Evolutionary conservation across 1,284 basidiomycete genomes (phyloP).

Genomic region (Golubevia sp.): DNA sequence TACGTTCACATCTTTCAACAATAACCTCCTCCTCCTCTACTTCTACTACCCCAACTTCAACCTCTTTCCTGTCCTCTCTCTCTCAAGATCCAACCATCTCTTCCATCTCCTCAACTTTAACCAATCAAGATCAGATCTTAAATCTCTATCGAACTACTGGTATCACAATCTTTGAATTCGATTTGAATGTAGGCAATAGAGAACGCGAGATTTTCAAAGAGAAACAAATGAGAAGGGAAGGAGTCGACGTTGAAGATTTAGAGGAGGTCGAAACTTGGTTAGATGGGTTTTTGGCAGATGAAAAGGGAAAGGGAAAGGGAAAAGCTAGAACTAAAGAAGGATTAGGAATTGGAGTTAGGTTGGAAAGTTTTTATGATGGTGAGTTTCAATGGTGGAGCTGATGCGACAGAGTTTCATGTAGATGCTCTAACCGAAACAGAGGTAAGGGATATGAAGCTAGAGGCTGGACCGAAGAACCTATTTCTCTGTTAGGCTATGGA

Average conservation of each 20-base stretch:
- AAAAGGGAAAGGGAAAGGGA: neutral
- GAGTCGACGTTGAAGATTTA: too few relatives aligned
- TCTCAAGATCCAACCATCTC: constrained; percentile 9
- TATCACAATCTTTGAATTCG: constrained; percentile 40
- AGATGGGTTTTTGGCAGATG: constrained; percentile 1
- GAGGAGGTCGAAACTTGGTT: too few relatives aligned
- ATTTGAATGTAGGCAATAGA: constrained; percentile 34
- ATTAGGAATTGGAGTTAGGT: constrained; percentile 28
- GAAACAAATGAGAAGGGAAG: too few relatives aligned
- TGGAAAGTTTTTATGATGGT: constrained; percentile 30
- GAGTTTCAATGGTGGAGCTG: neutral
- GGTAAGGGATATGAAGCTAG: too few relatives aligned
- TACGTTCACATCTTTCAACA: constrained; percentile 14
- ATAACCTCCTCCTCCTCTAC: constrained; percentile 21
- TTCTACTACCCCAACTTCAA: constrained; percentile 10
- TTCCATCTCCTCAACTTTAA: constrained; percentile 16
- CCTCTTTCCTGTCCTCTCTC: neutral
- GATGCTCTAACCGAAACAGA: too few relatives aligned
- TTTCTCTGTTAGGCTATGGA: too few relatives aligned
- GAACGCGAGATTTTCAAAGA: constrained; percentile 11
- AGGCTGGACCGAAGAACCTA: too few relatives aligned
- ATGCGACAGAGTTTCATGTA: too few relatives aligned
- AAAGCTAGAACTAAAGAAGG: too few relatives aligned
- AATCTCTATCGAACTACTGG: constrained; percentile 29
- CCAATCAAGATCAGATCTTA: constrained; percentile 25